Conservation (phyloP, 164 flowering plant species). For the Brasenia schreberi region DNA sequence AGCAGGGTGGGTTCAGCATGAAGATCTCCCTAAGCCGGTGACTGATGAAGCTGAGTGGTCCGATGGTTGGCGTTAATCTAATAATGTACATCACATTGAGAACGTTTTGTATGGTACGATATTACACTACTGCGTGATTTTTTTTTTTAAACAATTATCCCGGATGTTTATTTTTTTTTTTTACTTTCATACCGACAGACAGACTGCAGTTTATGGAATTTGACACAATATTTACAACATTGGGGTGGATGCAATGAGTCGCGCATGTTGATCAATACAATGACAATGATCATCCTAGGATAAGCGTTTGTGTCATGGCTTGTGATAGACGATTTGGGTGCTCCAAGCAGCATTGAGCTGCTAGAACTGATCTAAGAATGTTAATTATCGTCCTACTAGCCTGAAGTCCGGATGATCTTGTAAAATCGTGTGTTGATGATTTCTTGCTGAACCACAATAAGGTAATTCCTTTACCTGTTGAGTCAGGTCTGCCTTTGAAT, state of each 20-base stretch:
- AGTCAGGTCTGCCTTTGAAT: neutral
- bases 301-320: neutral
- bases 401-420: neutral
- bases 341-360: neutral
- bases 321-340: neutral
- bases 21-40: slow-evolving; percentile 23
- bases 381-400: neutral
- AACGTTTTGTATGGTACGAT: too few relatives aligned
- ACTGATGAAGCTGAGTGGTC: slow-evolving; percentile 51
- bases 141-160: neutral
- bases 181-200: neutral
- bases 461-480: neutral
- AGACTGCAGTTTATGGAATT: neutral
- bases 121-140: neutral
- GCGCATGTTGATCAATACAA: neutral
- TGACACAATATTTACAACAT: neutral
- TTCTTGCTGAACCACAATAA: neutral
- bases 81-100: neutral
- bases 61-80: slow-evolving; percentile 42
- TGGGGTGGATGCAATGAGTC: neutral
- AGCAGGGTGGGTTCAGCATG: slow-evolving; percentile 5
- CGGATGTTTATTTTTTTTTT: too few relatives aligned
- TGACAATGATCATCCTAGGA: neutral
- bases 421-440: neutral
- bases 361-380: neutral